Evolutionary conservation across 768 basidiomycete genomes (phyloP).

Genomic region (Phallus indusiatus): DNA sequence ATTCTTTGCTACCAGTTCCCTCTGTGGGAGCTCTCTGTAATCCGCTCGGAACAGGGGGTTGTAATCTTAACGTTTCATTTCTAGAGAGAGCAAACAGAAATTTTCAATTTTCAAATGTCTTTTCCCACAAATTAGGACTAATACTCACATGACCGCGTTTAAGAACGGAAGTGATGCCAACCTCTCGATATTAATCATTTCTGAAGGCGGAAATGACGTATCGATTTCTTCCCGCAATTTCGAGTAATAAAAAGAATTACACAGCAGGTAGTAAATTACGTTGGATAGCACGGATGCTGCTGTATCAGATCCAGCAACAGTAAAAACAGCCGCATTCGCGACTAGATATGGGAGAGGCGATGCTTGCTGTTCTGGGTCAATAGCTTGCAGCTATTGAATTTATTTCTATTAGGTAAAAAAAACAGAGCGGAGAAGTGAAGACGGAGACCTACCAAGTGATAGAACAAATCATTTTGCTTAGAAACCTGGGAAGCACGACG

Average conservation of each 20-base stretch:
- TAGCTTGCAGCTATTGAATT: slow-evolving; percentile 32
- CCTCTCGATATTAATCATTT: slow-evolving; percentile 25
- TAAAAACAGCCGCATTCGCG: not conserved
- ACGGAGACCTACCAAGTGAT: slow-evolving; percentile 30
- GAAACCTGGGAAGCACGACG: slow-evolving; percentile 3
- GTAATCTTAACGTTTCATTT: slow-evolving; percentile 41
- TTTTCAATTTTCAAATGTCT: not conserved
- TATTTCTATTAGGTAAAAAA: not conserved
- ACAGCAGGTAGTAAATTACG: slow-evolving; percentile 31
- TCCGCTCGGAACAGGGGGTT: slow-evolving; percentile 40
- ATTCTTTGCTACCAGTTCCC: slow-evolving; percentile 26
- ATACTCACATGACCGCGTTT: not conserved
- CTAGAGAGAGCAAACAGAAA: slow-evolving; percentile 19
- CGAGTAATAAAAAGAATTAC: slow-evolving; percentile 26
- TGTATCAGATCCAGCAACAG: slow-evolving; percentile 32
- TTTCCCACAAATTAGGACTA: not conserved
- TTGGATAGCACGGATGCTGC: slow-evolving; percentile 30
- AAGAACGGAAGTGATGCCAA: slow-evolving; percentile 22
- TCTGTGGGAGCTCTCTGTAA: slow-evolving; percentile 32
- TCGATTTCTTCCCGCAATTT: slow-evolving; percentile 36
- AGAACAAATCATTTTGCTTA: slow-evolving; percentile 24
- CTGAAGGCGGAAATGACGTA: slow-evolving; percentile 21
- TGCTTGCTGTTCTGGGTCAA: slow-evolving; percentile 13
- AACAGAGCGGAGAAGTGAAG: not conserved
- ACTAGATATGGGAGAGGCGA: slow-evolving; percentile 24